Evolutionary conservation across 169 alveolate species (phyloP).

Genomic region (Eimeria maxima): DNA sequence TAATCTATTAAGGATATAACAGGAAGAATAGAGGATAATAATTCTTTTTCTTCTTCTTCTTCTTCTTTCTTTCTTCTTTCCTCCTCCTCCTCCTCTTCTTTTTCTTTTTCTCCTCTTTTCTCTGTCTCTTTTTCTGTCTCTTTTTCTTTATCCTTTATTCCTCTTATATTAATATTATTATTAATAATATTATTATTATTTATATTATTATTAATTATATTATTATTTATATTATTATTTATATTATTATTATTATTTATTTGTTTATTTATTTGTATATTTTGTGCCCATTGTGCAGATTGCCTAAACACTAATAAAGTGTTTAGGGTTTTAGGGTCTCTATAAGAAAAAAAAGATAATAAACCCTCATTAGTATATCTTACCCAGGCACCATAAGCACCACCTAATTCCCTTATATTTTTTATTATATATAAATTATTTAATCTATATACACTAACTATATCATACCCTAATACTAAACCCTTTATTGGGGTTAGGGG

Average conservation of each 20-base stretch:
- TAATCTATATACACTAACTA: neutral
- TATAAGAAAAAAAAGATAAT: neutral
- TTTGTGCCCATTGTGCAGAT: too few relatives aligned
- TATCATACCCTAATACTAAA: neutral
- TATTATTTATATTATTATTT: neutral
- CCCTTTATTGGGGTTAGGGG: neutral
- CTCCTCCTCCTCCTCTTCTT: too few relatives aligned
- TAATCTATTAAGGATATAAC: too few relatives aligned
- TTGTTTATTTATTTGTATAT: neutral
- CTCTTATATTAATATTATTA: too few relatives aligned
- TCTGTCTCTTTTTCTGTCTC: too few relatives aligned
- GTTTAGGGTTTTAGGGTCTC: slow-evolving; percentile 4
- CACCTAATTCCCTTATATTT: neutral
- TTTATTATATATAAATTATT: neutral
- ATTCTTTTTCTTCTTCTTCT: too few relatives aligned
- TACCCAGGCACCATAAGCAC: slow-evolving; percentile 27
- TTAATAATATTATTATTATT: neutral
- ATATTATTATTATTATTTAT: neutral
- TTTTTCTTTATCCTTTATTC: too few relatives aligned
- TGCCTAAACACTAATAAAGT: neutral
- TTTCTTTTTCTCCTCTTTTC: too few relatives aligned
- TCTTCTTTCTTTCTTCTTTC: too few relatives aligned
- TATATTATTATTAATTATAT: too few relatives aligned
- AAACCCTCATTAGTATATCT: neutral
- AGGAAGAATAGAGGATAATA: too few relatives aligned